phyloP scores from a whole-genome alignment of 148 eudicot genomes.

The Cornus kousa region DNA sequence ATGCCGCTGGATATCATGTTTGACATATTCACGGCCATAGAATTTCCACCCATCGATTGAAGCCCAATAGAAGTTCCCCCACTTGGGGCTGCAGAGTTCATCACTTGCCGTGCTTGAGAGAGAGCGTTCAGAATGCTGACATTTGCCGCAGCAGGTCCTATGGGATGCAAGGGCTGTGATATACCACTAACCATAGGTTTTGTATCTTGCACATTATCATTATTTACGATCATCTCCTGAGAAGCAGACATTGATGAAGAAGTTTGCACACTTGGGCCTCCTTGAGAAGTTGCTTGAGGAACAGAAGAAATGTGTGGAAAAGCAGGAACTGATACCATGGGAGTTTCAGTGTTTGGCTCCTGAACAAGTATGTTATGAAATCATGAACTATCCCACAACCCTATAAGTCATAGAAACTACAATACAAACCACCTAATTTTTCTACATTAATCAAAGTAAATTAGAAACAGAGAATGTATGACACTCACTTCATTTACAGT shows the following conservation, averaged over 20 bases:
- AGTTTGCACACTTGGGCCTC: slow-evolving; percentile 54
- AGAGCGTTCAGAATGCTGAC: slow-evolving; percentile 65
- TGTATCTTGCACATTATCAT: slow-evolving; percentile 54
- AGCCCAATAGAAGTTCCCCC: slow-evolving; percentile 71
- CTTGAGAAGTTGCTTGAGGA: slow-evolving; percentile 69
- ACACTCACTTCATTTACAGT: no score
- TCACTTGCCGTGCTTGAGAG: slow-evolving; percentile 69
- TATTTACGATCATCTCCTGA: slow-evolving; percentile 50
- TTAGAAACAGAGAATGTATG: no score
- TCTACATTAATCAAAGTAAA: background rate
- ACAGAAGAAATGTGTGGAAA: slow-evolving; percentile 59
- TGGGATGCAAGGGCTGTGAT: slow-evolving; percentile 60
- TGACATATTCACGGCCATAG: slow-evolving; percentile 77
- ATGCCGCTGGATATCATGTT: slow-evolving; percentile 22
- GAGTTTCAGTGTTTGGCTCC: slow-evolving; percentile 77
- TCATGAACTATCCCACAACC: slow-evolving; percentile 7
- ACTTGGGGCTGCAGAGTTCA: slow-evolving; percentile 50
- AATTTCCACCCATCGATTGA: slow-evolving; percentile 70
- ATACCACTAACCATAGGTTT: slow-evolving; percentile 55
- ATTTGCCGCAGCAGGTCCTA: slow-evolving; percentile 56
- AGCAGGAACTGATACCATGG: slow-evolving; percentile 54
- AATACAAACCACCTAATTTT: background rate
- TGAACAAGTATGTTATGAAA: slow-evolving; percentile 29
- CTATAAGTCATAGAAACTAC: background rate
- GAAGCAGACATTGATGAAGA: slow-evolving; percentile 79